Evolutionary conservation across 1,139 yeast genomes (phyloP), one percentile per base, ranked within the genome.

Genomic region (Zygoascus hellenicus): DNA sequence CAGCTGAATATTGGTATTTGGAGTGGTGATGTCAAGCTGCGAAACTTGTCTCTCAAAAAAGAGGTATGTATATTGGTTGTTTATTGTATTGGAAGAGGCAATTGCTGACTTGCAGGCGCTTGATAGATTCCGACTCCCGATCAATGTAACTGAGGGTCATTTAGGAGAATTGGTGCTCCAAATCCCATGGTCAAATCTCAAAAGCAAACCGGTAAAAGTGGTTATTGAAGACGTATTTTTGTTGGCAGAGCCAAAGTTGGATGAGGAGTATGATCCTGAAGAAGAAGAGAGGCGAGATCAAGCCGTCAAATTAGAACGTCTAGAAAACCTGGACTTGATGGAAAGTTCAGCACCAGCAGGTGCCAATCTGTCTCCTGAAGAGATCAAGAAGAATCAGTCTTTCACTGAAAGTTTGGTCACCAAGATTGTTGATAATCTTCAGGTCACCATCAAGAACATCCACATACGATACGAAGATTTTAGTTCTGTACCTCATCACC

Each of bases 131-230:
- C 80, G 84, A 54, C 69, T 94, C 41, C 98, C 98, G 0, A 70
- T 92, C 36, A 88, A 89, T 63, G 94, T 94, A n/a, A 77, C 79
- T 53, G 87, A 85, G 63, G 99, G 98, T 33, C 90, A 88, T 60
- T 66, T 94, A 51, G 98, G 97, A 1, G 89, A 85, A 54, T 72
- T 94, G 55, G 85, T 95, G 0, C 70, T 94, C 49, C 96, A 86
- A 61, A 92, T 94, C 37, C 98, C 99, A 0, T 94, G 98, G 97
- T 84, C 97, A 0, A 92, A 89, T 61, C 71, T 94, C 54, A 90
- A 90, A 60, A 83, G 87, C 26, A 87, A 90, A 59, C 98, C 99
- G 0, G 98, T 92, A 10, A 86, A 86, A 64, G 78, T 94, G 13
- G 72, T 80, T n/a, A 85, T 94, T 52, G 92, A 92, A 58, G 94